phyloP scores from a whole-genome alignment of 2,329 filamentous ascomycete species.

The Ascosphaera aggregata region DNA sequence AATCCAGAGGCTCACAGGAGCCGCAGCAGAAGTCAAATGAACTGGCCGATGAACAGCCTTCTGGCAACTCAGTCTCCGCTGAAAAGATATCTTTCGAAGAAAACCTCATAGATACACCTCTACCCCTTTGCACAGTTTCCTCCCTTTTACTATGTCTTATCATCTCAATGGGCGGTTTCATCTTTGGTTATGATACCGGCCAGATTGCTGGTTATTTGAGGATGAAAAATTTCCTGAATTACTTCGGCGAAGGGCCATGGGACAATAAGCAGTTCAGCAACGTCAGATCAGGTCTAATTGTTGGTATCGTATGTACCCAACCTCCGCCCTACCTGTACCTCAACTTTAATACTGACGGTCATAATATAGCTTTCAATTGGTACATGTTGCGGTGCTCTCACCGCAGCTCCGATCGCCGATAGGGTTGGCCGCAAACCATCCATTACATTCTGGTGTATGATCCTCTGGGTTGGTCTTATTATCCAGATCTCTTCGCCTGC shows the following conservation, averaged over 20 bases:
- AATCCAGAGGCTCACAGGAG: background rate
- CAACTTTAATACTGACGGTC: background rate
- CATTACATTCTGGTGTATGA: constrained; percentile 20
- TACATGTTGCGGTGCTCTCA: constrained; percentile 17
- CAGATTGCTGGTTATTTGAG: constrained; percentile 23
- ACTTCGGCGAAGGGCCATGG: constrained; percentile 16
- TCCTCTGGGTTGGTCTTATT: constrained; percentile 23
- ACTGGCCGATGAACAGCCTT: background rate
- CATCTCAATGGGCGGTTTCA: constrained; percentile 25
- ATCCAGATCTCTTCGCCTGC: constrained; percentile 20
- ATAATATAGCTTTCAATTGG: constrained; percentile 18
- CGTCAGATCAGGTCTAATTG: constrained; percentile 21
- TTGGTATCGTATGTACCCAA: constrained; percentile 18
- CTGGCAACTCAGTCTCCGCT: background rate
- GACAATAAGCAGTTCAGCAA: constrained; percentile 19
- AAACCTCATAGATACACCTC: constrained; percentile 17
- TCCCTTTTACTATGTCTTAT: constrained; percentile 21
- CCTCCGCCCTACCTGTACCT: background rate
- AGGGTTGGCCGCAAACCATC: constrained; percentile 22
- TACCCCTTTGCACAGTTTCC: constrained; percentile 20
- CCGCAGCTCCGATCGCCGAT: constrained; percentile 22
- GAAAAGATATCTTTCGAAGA: background rate
- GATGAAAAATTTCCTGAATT: constrained; percentile 22
- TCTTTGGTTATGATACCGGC: constrained; percentile 21
- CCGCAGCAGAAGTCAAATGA: background rate